Conservation (phyloP, 2,329 filamentous ascomycete species). For the Paecilomyces fulvus region DNA sequence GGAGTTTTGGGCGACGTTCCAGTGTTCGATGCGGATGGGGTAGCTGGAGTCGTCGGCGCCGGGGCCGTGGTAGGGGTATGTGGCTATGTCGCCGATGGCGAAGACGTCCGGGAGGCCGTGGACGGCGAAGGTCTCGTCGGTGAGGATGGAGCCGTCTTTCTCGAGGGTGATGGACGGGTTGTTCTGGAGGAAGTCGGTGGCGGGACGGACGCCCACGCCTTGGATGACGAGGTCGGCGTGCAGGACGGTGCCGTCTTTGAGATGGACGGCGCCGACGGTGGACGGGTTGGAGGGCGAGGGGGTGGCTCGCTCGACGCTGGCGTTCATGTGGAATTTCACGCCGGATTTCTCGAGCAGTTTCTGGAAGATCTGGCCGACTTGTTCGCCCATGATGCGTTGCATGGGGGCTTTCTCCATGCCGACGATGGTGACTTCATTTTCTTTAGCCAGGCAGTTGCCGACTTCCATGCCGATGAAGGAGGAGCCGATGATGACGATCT, state of each 20-base stretch:
- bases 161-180: constrained; percentile 64
- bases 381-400: constrained; percentile 72
- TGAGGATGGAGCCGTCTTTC: constrained; percentile 75
- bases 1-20: constrained; percentile 94
- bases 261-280: constrained; percentile 68
- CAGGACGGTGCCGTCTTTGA: constrained; percentile 79
- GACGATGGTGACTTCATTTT: constrained; percentile 76
- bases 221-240: constrained; percentile 85
- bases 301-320: constrained; percentile 73
- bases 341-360: constrained; percentile 73
- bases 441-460: constrained; percentile 70
- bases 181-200: constrained; percentile 70
- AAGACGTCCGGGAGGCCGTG: constrained; percentile 68
- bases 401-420: constrained; percentile 83
- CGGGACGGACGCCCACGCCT: constrained; percentile 79
- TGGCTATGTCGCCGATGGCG: constrained; percentile 90
- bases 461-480: constrained; percentile 98
- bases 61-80: constrained; percentile 87
- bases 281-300: constrained; percentile 58
- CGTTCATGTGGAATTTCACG: constrained; percentile 77
- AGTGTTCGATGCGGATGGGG: constrained; percentile 83
- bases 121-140: constrained; percentile 72
- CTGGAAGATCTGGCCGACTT: constrained; percentile 75
- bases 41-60: constrained; percentile 55
- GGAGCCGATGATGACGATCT: constrained; percentile 82